phyloP scores from a whole-genome alignment of 148 eudicot genomes.

The Tetragonia tetragonoides region DNA sequence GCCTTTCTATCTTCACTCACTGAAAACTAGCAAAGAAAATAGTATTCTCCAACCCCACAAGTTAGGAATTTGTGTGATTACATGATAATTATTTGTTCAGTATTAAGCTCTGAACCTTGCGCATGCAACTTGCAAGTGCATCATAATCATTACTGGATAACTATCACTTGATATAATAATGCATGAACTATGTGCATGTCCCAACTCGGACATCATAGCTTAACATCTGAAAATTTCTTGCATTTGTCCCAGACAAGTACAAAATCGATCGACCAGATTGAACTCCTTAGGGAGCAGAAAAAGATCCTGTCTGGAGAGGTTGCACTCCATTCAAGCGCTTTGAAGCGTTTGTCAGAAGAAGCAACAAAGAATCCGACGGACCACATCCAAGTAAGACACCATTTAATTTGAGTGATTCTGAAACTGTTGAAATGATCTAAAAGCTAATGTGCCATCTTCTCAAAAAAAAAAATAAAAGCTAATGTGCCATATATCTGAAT shows the following conservation, averaged over 20 bases:
- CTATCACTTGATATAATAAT: not conserved
- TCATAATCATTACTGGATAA: not conserved
- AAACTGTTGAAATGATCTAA: not conserved
- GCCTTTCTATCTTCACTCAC: not conserved
- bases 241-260: conserved; percentile 57
- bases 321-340: conserved; percentile 81
- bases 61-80: not conserved
- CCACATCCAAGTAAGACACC: conserved; percentile 53
- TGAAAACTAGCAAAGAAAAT: not conserved
- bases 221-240: conserved; percentile 13
- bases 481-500: conserved; percentile 20
- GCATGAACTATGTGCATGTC: not conserved
- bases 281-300: conserved; percentile 90
- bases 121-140: conserved; percentile 1
- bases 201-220: not conserved
- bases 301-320: conserved; percentile 93
- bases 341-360: conserved; percentile 84
- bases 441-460: conserved; percentile 20
- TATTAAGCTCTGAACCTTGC: not conserved
- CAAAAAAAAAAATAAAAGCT: no score
- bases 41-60: not conserved
- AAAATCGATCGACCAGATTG: conserved; percentile 79
- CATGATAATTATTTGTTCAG: not conserved
- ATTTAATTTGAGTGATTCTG: conserved; percentile 10
- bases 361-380: conserved; percentile 59